Evolutionary conservation across 495 filamentous ascomycete genomes (phyloP).

Genomic region (Podospora appendiculata): DNA sequence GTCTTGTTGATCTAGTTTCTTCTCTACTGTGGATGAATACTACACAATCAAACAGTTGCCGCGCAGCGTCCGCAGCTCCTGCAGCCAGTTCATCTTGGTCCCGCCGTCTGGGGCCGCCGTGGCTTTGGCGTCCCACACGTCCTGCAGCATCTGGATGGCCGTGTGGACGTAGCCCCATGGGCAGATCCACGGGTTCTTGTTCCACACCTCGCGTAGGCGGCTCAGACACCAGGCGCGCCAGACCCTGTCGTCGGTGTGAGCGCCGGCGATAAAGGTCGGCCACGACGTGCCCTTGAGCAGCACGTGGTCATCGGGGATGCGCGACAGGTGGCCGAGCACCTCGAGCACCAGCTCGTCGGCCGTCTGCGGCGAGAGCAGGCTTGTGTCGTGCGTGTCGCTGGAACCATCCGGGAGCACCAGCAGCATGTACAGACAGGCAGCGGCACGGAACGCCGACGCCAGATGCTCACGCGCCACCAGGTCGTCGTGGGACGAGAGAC

Average conservation of each 20-base stretch:
- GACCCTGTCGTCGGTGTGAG: slow-evolving; percentile 32
- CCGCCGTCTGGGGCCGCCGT: neutral
- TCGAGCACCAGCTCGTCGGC: slow-evolving; percentile 28
- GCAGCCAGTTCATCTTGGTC: slow-evolving; percentile 25
- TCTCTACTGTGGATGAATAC: no score
- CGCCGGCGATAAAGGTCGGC: slow-evolving; percentile 50
- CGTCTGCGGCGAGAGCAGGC: no score
- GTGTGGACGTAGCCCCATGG: slow-evolving; percentile 40
- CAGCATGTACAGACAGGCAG: slow-evolving; percentile 33
- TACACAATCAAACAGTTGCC: slow-evolving; percentile 36
- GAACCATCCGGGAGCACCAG: slow-evolving; percentile 17
- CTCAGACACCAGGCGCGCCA: slow-evolving; percentile 29
- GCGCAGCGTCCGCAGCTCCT: slow-evolving; percentile 21
- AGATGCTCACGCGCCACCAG: slow-evolving; percentile 32
- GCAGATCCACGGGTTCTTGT: slow-evolving; percentile 22
- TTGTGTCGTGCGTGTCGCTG: no score
- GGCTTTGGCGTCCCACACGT: slow-evolving; percentile 32
- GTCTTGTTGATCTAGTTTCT: neutral
- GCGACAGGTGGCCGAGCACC: slow-evolving; percentile 34
- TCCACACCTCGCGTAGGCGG: slow-evolving; percentile 28
- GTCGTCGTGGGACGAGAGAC: slow-evolving; percentile 24
- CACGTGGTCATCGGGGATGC: slow-evolving; percentile 34
- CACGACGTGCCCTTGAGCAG: slow-evolving; percentile 51
- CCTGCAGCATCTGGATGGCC: slow-evolving; percentile 30
- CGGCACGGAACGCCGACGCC: slow-evolving; percentile 35